Percentiles rank a stretch among this genome's conserved stretches.
Conservation (phyloP, 1,284 basidiomycete genomes). For the Marasmius sp. region DNA sequence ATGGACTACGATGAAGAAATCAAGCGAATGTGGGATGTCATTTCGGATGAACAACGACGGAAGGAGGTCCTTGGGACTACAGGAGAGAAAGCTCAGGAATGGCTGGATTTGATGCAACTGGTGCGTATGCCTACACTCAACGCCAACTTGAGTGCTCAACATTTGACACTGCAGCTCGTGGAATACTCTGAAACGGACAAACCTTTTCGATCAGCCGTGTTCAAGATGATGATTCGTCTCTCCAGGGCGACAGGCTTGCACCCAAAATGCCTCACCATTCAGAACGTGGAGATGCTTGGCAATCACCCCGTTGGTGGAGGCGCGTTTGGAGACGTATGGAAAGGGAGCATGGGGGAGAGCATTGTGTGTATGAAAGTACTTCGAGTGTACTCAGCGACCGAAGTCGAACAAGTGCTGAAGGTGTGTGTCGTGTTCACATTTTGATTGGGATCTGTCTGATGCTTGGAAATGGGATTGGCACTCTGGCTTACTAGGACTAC, state of each 20-base stretch:
- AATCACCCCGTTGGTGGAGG: not conserved
- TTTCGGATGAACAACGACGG: not conserved
- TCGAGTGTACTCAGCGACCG: not conserved
- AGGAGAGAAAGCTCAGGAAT: not conserved
- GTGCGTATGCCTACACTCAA: not conserved
- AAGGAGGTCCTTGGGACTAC: not conserved
- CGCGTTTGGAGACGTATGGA: not conserved
- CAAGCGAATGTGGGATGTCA: not conserved
- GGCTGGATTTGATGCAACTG: not conserved
- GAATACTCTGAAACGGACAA: not conserved
- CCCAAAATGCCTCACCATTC: not conserved
- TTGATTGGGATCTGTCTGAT: too few species aligned
- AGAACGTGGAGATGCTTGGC: not conserved
- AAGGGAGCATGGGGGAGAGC: not conserved
- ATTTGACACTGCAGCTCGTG: not conserved
- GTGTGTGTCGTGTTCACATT: not conserved
- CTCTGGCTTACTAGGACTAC: not conserved
- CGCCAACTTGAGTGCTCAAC: not conserved
- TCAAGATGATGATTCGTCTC: not conserved
- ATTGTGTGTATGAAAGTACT: not conserved
- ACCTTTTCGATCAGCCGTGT: not conserved
- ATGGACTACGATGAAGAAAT: not conserved
- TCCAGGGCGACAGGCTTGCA: not conserved
- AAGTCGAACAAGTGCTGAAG: not conserved
- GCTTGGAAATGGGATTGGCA: not conserved